These are phyloP conservation scores for Choricystis sp. DNA, from an alignment of 139 green algal genomes.

Conservation along the genomic window DNA sequence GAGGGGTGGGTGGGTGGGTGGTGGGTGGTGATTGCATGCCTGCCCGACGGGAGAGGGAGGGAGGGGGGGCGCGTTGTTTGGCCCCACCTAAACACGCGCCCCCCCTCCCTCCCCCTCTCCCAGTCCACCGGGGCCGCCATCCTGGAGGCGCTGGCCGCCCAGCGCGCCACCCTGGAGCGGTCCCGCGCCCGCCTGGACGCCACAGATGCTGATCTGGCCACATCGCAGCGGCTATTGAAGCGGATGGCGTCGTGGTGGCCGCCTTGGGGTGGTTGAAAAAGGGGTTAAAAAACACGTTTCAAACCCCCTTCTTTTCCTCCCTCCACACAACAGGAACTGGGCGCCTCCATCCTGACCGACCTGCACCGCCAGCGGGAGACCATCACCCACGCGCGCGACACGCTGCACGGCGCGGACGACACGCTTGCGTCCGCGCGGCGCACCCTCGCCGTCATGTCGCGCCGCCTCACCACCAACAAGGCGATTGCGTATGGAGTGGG, in stretches of 20 bases:
- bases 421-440: slow-evolving; percentile 69
- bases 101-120: not conserved
- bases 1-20: not conserved
- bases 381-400: slow-evolving; percentile 67
- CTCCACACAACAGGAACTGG: slow-evolving; percentile 68
- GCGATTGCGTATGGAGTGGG: slow-evolving; percentile 26
- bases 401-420: slow-evolving; percentile 74
- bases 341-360: slow-evolving; percentile 76
- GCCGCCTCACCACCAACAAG: slow-evolving; percentile 80
- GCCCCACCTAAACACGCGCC: not conserved
- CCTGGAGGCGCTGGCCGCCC: slow-evolving; percentile 32
- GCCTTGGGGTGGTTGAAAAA: slow-evolving; percentile 2
- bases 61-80: not conserved
- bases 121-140: slow-evolving; percentile 32
- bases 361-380: slow-evolving; percentile 84
- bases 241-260: slow-evolving; percentile 22
- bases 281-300: not conserved
- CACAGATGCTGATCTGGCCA: slow-evolving; percentile 20
- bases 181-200: slow-evolving; percentile 13
- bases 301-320: not conserved
- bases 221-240: slow-evolving; percentile 13
- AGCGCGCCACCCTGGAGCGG: slow-evolving; percentile 34
- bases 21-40: not conserved
- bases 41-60: not conserved
- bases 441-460: slow-evolving; percentile 67